Evolutionary conservation across 352 stramenopile species (phyloP), one percentile per base, ranked within the genome.

Genomic region (Pythium monospermum): DNA sequence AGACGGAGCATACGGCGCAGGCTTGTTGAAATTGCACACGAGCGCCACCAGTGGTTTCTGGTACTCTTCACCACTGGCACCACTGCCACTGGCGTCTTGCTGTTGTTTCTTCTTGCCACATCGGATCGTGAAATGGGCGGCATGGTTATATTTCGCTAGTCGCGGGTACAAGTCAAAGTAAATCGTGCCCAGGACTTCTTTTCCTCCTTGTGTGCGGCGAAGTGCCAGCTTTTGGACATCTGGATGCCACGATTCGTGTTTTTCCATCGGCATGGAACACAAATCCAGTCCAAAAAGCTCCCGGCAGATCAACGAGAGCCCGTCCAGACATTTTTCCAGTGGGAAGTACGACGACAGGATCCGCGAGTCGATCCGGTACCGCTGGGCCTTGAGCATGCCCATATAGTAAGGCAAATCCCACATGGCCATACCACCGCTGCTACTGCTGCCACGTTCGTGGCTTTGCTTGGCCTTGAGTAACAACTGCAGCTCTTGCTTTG

Each of bases 321-420:
- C 93, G 7, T 95, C 69, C 18, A 99, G 55, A 58, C 89, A 98
- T 51, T 92, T 83, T 11, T 95, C 80, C 1, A 98, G 66, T 3
- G 89, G 88, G 43, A 98, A 96, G 56, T 97, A 98, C 11, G 69
- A 57, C 11, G 83, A 74, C 28, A 94, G 81, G 16, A 90, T 74
- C 26, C 80, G 79, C 55, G 84, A 85, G 39, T 94, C 78, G 59
- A 91, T 85, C 31, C 70, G 73, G 46, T 84, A 73, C 32, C 69
- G 71, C 46, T 76, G 71, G 13, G 77, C 81, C 65, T 87, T 92
- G 49, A 87, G 67, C 73, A 90, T 86, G 11, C 82, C 77, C 67
- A 92, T 95, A 65, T 98, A 98, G 73, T 95, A 98, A 3, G 87
- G 85, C 18, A 98, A 57, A 68, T 98, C 95, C 95, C 95, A 98